Base-by-base conservation (phyloP, 1,284 basidiomycete genomes). In the Cutaneotrichosporon cyanovorans region DNA sequence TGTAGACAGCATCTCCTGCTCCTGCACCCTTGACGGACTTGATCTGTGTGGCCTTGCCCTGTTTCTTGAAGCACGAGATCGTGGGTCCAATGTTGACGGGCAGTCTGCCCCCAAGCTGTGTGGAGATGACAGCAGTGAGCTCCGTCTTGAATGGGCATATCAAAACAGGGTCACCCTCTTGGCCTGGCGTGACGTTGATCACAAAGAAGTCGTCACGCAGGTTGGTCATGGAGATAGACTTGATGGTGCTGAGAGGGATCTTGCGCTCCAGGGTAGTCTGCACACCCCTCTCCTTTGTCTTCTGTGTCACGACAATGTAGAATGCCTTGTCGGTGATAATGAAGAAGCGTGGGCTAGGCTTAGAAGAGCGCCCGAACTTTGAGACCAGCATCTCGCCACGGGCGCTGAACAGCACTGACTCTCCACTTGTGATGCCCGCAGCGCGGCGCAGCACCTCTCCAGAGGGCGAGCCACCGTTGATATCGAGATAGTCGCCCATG, bases 81-180 rank as follows among this genome's bases (percentile, higher is more conserved):
- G 87, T 92, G 50, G 88, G 83, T 0, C 78, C 80, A 57, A 93
- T 81, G 37, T 80, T 71, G 30, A 98, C 75, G 50, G 75, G 82
- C 51, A 91, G 78, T 50, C 80, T 83, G 2, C 82, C 87, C 60
- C 83, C 82, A 1, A 88, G 89, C 49, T 87, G 72, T 56, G 85
- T 84, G 50, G 92, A 74, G 36, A 99, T 77, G 59, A 85, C 83
- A 11, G 88, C 80, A 9, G 83, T 77, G 43, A 99, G 76, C 68
- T 99, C 95, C 0, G 95, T 98, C 80, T 99, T 99, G 80, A 98
- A 93, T 58, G 82, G 77, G 60, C 87, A 91, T 53, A 82, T 85
- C 62, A 98, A 78, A 40, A 97, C 77, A 0, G 93, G 91, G 66
- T 99, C 95, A n/a, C 90, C 91, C 67, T 97, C 93, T 69, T 93